Conservation (phyloP, 345 rosid genomes). For the Gossypium thurberi region DNA sequence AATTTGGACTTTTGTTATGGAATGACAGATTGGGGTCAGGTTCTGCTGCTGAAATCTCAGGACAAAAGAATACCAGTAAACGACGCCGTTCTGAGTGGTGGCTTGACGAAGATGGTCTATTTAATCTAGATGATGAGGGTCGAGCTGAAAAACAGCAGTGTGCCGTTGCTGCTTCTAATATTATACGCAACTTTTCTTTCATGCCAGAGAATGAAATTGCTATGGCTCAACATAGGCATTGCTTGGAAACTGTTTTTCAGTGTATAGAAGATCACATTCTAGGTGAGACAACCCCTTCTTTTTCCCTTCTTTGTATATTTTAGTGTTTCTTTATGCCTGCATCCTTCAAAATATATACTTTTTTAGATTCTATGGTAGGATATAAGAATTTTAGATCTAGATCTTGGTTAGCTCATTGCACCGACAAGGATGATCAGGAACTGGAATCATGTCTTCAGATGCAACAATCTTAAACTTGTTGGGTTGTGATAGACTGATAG, state of each 20-base stretch:
- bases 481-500: not conserved
- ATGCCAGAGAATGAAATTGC: constrained; percentile 95
- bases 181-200: constrained; percentile 90
- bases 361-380: not conserved
- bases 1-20: constrained; percentile 12
- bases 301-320: not conserved
- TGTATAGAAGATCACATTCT: constrained; percentile 71
- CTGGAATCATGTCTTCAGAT: not conserved
- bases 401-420: not conserved
- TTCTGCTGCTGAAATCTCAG: constrained; percentile 33
- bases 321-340: not conserved
- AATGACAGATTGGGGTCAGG: constrained; percentile 34
- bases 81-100: constrained; percentile 69
- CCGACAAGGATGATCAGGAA: not conserved
- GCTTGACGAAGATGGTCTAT: constrained; percentile 83
- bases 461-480: not conserved
- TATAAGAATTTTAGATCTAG: not conserved
- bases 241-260: constrained; percentile 94
- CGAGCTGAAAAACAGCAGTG: constrained; percentile 87
- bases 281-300: constrained; percentile 34
- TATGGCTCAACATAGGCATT: constrained; percentile 96
- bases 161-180: constrained; percentile 88
- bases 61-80: constrained; percentile 42
- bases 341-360: not conserved
- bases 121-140: constrained; percentile 88